Base-by-base conservation (phyloP, 108 stramenopile species). In the Chaetoceros tenuissimus region DNA sequence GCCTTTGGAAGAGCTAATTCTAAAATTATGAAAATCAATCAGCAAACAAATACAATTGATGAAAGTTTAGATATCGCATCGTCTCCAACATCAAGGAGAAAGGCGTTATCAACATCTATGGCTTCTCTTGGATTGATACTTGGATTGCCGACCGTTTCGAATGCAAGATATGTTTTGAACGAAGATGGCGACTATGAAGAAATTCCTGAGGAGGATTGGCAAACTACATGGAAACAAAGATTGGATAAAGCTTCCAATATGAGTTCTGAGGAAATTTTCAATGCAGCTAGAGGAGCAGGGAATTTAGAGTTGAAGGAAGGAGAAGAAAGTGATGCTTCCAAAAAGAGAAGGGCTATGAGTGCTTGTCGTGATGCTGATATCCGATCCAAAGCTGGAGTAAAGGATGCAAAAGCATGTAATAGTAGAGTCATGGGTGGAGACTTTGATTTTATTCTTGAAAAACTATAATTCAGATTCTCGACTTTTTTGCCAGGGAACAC, bases 181-280 rank as follows among this genome's bases (percentile, higher is more conserved):
- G 80, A 81, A 19, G 74, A 75, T 43, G 80, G 80, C n/a, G 80
- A 81, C 3, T 81, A 81, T 43, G 76, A 76, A 24, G 74, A 81
- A 57, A 56, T 75, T 13, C 34, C 59, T 20, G 78, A 79, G 21
- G 56, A 58, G 31, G 77, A 78, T 30, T 81, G 80, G 80, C 73
- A 81, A 56, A 66, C 67, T 17, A 68, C 74, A 45, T 81, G 80
- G 80, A 67, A 63, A 28, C 54, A 78, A 55, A 70, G 80, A 0
- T 34, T 75, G 10, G 74, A 81, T 28, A 78, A 81, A 54, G 77
- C 77, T 19, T 51, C 63, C 25, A 30, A 48, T 0, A 81, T 81
- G 80, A 29, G 45, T 0, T 54, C 46, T 8, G 76, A 78, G 22
- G 74, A 81, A 55, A 68, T 81, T 17, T 78, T 78, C 59, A 53